Percentiles rank a stretch among this genome's conserved stretches.
Evolutionary conservation across 257 asterid species (phyloP).

Genomic region (Nicotiana knightiana): DNA sequence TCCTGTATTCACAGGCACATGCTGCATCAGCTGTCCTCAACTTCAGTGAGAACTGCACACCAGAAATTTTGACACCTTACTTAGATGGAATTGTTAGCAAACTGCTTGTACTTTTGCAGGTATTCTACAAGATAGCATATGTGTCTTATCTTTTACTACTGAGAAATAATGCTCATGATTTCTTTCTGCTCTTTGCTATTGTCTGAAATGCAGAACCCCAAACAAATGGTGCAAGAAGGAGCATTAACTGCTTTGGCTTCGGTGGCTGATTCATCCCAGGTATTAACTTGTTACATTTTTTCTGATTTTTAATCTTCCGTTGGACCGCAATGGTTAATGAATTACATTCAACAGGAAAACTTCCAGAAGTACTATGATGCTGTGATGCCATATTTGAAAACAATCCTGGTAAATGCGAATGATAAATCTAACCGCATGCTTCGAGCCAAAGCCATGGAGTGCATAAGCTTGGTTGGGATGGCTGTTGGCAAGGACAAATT

Average conservation of each 20-base stretch:
- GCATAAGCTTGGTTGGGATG: conserved; percentile 97
- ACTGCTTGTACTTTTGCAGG: conserved; percentile 83
- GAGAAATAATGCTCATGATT: neutral
- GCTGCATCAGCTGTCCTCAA: conserved; percentile 96
- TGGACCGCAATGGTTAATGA: conserved; percentile 10
- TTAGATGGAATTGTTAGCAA: conserved; percentile 83
- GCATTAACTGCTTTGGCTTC: conserved; percentile 95
- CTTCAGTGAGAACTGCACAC: conserved; percentile 93
- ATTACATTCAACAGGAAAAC: conserved; percentile 46
- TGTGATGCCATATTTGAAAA: conserved; percentile 90
- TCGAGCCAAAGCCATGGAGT: conserved; percentile 98
- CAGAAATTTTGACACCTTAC: conserved; percentile 80
- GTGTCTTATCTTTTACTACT: neutral
- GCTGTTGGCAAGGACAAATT: conserved; percentile 92
- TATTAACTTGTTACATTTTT: conserved; percentile 13
- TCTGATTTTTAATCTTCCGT: conserved; percentile 6
- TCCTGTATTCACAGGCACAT: conserved; percentile 61
- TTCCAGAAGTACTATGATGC: conserved; percentile 86
- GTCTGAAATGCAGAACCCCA: conserved; percentile 57
- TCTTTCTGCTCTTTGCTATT: conserved; percentile 1
- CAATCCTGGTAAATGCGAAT: conserved; percentile 76
- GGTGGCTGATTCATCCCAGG: conserved; percentile 98
- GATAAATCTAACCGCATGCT: conserved; percentile 94
- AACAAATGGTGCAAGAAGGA: conserved; percentile 99
- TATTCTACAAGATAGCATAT: conserved; percentile 6